phyloP scores from a whole-genome alignment of 768 basidiomycete genomes.

The Paxillus ammoniavirescens region DNA sequence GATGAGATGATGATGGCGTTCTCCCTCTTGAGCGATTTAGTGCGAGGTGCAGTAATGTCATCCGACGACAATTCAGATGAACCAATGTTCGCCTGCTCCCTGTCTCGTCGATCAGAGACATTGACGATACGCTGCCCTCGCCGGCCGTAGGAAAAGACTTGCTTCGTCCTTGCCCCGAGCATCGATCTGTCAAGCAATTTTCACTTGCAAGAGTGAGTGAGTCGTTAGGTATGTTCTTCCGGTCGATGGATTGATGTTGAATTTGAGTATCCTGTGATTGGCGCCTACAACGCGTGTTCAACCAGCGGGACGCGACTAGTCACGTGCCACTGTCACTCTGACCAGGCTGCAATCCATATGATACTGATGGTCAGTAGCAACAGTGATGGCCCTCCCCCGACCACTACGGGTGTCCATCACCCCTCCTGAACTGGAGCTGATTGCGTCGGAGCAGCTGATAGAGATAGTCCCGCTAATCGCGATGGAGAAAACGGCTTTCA shows the following conservation, averaged over 20 bases:
- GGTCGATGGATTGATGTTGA: neutral
- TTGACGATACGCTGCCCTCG: conserved; percentile 60
- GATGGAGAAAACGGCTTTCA: conserved; percentile 90
- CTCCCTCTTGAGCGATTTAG: conserved; percentile 17
- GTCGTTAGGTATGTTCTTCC: neutral
- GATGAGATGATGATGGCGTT: conserved; percentile 25
- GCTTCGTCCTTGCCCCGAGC: conserved; percentile 62
- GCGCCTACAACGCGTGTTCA: conserved; percentile 5
- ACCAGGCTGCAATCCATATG: too few species aligned
- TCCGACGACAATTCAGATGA: conserved; percentile 36
- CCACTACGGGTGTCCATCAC: conserved; percentile 69
- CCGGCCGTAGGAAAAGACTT: conserved; percentile 64
- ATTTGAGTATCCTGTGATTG: neutral
- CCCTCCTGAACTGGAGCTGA: conserved; percentile 84
- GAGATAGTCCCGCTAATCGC: conserved; percentile 86
- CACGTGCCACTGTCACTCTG: conserved; percentile 16
- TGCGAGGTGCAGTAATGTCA: conserved; percentile 27
- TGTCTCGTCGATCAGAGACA: conserved; percentile 34
- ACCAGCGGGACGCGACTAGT: conserved; percentile 10
- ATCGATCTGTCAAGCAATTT: conserved; percentile 30
- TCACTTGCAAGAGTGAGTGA: neutral
- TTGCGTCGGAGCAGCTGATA: conserved; percentile 80
- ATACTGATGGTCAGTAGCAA: neutral
- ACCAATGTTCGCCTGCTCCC: conserved; percentile 26
- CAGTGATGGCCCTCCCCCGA: conserved; percentile 75